These are phyloP conservation scores for Simmondsia chinensis DNA, from an alignment of 148 eudicot species.

Conservation along the genomic window DNA sequence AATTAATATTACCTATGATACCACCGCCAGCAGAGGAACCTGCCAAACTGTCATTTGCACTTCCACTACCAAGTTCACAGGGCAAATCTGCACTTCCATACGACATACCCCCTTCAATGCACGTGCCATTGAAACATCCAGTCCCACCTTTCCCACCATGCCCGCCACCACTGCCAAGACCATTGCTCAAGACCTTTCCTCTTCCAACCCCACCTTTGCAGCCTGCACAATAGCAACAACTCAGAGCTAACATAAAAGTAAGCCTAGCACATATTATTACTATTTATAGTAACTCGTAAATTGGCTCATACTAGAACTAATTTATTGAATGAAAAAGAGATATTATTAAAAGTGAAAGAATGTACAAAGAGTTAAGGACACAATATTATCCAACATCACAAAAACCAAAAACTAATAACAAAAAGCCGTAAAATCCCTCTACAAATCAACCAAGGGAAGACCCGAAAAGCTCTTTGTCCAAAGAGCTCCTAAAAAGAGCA, in stretches of 20 bases:
- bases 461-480: no score
- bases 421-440: no score
- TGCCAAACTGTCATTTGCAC: slow-evolving; percentile 66
- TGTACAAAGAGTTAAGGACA: no score
- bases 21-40: slow-evolving; percentile 83
- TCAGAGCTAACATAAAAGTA: no score
- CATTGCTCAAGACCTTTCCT: slow-evolving; percentile 50
- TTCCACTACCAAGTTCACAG: slow-evolving; percentile 98
- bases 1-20: slow-evolving; percentile 46
- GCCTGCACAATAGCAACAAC: slow-evolving; percentile 68
- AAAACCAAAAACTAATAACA: no score
- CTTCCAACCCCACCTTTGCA: slow-evolving; percentile 79
- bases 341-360: no score
- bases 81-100: slow-evolving; percentile 79
- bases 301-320: background rate
- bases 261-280: no score
- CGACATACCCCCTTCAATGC: slow-evolving; percentile 64
- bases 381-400: no score
- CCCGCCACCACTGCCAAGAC: slow-evolving; percentile 87
- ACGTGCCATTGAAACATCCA: slow-evolving; percentile 57
- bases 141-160: slow-evolving; percentile 93
- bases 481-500: no score
- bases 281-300: background rate
- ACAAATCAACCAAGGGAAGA: no score
- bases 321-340: no score